Evolutionary conservation across 441 rosid genomes (phyloP).

Genomic region (Euphorbia schlechtendalii): DNA sequence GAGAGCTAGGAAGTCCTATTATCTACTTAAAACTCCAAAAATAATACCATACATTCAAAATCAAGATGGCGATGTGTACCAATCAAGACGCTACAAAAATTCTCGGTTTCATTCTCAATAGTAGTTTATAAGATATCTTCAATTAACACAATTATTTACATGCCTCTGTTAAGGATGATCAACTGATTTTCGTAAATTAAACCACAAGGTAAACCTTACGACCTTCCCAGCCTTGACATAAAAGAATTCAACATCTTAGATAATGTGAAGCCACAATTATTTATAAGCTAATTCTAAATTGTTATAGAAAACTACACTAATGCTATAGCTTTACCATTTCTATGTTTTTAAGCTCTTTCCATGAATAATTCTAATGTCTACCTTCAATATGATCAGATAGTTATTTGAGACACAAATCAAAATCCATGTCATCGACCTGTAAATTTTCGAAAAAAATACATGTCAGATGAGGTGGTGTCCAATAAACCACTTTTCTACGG

Average conservation of each 20-base stretch:
- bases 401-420: too few species aligned
- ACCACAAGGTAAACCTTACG: background rate
- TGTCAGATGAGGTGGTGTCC: too few species aligned
- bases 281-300: background rate
- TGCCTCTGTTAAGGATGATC: background rate
- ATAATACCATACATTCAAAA: too few species aligned
- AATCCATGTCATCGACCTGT: too few species aligned
- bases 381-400: too few species aligned
- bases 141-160: background rate
- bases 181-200: background rate
- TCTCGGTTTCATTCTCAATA: background rate
- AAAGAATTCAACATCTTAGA: background rate
- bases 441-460: too few species aligned
- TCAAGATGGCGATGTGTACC: background rate
- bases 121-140: background rate
- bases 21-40: background rate
- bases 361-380: too few species aligned
- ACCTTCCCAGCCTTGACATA: background rate
- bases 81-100: background rate
- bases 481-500: too few species aligned
- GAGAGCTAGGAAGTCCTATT: background rate
- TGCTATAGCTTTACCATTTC: background rate
- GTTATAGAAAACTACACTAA: background rate
- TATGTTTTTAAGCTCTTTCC: background rate
- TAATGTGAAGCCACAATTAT: background rate